Evolutionary conservation across 2,329 filamentous ascomycete genomes (phyloP), one percentile per base, ranked within the genome.

Genomic region (Fusarium pininemorale): DNA sequence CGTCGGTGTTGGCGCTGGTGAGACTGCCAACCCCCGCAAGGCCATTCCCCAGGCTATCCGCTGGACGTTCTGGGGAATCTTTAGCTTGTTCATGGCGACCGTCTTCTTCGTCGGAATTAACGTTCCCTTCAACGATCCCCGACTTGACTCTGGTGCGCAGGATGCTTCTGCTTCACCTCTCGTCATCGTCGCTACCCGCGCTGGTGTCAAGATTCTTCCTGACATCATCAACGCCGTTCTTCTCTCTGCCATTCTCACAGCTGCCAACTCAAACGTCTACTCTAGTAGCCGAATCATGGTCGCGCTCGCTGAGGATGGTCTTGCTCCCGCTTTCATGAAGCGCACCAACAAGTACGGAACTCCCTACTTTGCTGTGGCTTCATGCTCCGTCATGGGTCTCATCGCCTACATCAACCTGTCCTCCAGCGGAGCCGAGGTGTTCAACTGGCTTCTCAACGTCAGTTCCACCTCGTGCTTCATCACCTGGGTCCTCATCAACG

Each of bases 201-300:
- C 91, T 37, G 91, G 91, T 45, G 90, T 94, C 65, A 83, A 84
- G 13, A 87, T 89, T 7, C 87, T 94, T 8, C 88, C 90, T 11
- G 85, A 89, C 75, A 91, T 95, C 79, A 91, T 96, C 85, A 96
- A 96, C 81, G 93, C 90, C 22, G 90, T 94, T 13, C 89, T 96
- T 15, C 85, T 96, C 28, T 94, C 93, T 0, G 93, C 93, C 7
- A 93, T 95, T 13, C 90, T 94, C 75, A 94, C 92, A 0, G 93
- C 93, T 11, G 93, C 92, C 68, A 94, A 93, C 83, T 93, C 92
- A 20, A 93, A 93, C 82, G 87, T 95, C 67, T 94, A 93, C 83
- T 92, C 91, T 47, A 90, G 90, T 67, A 91, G 89, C 65, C 90
- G 92, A 30, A 91, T 92, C 45, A 85, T 94, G 41, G 86, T 93